Percentiles rank a stretch among this genome's conserved stretches.
Conservation (phyloP, 2,329 filamentous ascomycete genomes). For the Ophiocordyceps camponoti-saundersi region DNA sequence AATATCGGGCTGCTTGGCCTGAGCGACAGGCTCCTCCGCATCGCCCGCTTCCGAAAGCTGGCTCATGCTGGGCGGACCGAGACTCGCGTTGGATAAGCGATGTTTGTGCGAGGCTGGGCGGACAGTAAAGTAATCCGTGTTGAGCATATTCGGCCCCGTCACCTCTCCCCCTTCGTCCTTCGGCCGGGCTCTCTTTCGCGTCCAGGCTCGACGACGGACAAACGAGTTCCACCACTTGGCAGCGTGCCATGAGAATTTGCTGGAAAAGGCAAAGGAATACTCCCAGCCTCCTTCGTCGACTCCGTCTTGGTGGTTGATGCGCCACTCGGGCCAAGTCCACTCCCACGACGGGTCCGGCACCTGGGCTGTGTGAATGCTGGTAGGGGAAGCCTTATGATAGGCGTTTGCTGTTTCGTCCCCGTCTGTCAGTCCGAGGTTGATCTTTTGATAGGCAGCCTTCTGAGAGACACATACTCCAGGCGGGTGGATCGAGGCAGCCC, state of each 20-base stretch:
- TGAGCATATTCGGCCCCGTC: slow-evolving; percentile 48
- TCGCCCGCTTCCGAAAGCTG: slow-evolving; percentile 28
- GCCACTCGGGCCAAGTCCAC: slow-evolving; percentile 61
- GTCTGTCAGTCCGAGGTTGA: neutral
- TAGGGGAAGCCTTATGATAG: slow-evolving; percentile 41
- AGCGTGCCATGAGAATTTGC: slow-evolving; percentile 68
- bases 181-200: slow-evolving; percentile 58
- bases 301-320: slow-evolving; percentile 53
- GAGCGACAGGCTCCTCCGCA: slow-evolving; percentile 8
- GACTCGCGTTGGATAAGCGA: slow-evolving; percentile 14
- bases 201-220: slow-evolving; percentile 79
- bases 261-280: slow-evolving; percentile 77
- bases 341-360: slow-evolving; percentile 91
- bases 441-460: too few relatives aligned
- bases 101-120: slow-evolving; percentile 31
- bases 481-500: slow-evolving; percentile 65
- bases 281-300: slow-evolving; percentile 84
- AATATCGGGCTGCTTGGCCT: slow-evolving; percentile 41
- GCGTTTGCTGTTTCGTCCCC: slow-evolving; percentile 34
- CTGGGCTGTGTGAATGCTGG: slow-evolving; percentile 67
- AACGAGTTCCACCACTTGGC: slow-evolving; percentile 90
- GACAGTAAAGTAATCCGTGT: slow-evolving; percentile 66
- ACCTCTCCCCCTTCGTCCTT: slow-evolving; percentile 18
- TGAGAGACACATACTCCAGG: slow-evolving; percentile 42
- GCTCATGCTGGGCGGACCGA: slow-evolving; percentile 18